Percentiles rank a stretch among this genome's conserved stretches.
These are phyloP conservation scores for Backusella westeae DNA, from an alignment of 192 early-diverging fungal genomes.

Conservation along the genomic window DNA sequence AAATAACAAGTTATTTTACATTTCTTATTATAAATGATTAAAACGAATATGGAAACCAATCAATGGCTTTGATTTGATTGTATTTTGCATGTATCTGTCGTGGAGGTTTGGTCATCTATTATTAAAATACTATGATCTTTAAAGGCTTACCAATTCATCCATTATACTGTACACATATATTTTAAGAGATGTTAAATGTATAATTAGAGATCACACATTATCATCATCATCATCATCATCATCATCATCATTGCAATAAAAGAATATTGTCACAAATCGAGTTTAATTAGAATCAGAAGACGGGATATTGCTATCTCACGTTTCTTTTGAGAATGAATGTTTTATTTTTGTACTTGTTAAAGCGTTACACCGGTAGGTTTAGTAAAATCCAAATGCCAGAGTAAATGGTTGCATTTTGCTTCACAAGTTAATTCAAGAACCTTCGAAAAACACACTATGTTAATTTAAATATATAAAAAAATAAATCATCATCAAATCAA, in stretches of 20 bases:
- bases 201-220: too few relatives aligned
- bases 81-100: neutral
- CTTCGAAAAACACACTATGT: too few relatives aligned
- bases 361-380: neutral
- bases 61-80: neutral
- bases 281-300: neutral
- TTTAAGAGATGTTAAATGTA: too few relatives aligned
- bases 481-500: too few relatives aligned
- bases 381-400: neutral
- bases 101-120: neutral
- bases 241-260: too few relatives aligned
- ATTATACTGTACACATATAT: too few relatives aligned
- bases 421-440: neutral
- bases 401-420: neutral
- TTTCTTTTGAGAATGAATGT: neutral
- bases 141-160: neutral
- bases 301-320: neutral
- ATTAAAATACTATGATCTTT: neutral
- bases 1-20: too few relatives aligned
- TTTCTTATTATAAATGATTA: too few relatives aligned
- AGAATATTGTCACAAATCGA: neutral
- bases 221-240: too few relatives aligned
- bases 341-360: neutral
- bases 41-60: neutral
- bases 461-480: too few relatives aligned